Percentiles rank a stretch among this genome's conserved stretches.
Conservation (phyloP, 805 yeast species). For the Metschnikowia anglica region DNA sequence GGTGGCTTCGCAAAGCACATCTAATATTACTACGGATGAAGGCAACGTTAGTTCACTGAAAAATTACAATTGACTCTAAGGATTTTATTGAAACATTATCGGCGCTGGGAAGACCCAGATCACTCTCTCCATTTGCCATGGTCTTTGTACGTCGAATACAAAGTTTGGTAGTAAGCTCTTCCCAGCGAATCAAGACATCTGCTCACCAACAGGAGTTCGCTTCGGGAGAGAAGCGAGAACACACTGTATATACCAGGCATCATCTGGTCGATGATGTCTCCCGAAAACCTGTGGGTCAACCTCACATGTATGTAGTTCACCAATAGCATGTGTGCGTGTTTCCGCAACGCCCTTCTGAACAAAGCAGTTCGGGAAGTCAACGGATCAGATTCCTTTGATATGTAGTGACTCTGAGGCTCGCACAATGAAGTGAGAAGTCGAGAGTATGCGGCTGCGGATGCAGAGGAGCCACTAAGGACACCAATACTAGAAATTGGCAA, state of each 20-base stretch:
- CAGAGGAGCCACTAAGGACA: conserved; percentile 1
- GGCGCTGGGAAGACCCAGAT: too few relatives aligned
- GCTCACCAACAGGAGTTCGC: conserved; percentile 63
- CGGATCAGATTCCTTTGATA: conserved; percentile 29
- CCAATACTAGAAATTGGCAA: conserved; percentile 34
- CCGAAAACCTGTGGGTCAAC: conserved; percentile 48
- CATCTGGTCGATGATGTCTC: conserved; percentile 47
- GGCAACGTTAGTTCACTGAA: too few relatives aligned
- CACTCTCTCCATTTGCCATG: conserved; percentile 75
- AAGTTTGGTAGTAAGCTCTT: conserved; percentile 59
- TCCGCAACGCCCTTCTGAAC: conserved; percentile 61
- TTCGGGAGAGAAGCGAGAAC: conserved; percentile 66
- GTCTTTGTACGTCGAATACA: conserved; percentile 72
- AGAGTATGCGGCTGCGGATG: conserved; percentile 46
- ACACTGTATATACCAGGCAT: conserved; percentile 57
- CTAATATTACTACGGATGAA: not conserved
- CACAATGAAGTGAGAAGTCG: conserved; percentile 68
- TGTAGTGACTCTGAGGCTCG: conserved; percentile 55
- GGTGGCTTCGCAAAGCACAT: conserved; percentile 2
- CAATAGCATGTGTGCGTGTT: conserved; percentile 58
- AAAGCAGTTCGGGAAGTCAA: conserved; percentile 56
- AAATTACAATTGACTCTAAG: too few relatives aligned
- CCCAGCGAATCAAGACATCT: conserved; percentile 68
- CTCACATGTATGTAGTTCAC: conserved; percentile 57
- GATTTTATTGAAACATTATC: too few relatives aligned